Conservation (phyloP, 352 stramenopile genomes). For the Pythium brachiatum region DNA sequence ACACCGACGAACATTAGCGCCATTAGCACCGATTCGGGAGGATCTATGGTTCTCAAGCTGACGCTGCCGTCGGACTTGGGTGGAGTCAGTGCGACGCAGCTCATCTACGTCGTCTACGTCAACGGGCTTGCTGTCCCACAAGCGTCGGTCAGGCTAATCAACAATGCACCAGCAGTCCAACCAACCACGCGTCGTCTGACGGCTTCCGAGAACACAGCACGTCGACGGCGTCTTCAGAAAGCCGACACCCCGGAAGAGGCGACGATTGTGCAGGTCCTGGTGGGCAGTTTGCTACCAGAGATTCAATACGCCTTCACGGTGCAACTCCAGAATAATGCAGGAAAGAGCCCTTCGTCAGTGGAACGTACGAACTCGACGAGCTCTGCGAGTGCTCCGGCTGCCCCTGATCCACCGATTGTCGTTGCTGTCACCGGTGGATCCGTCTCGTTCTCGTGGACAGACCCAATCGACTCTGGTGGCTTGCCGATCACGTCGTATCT, state of each 20-base stretch:
- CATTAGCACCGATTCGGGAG: slow-evolving; percentile 30
- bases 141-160: not conserved
- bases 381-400: slow-evolving; percentile 25
- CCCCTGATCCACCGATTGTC: slow-evolving; percentile 26
- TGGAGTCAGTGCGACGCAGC: slow-evolving; percentile 24
- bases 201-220: not conserved
- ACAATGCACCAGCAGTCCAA: not conserved
- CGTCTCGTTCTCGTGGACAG: slow-evolving; percentile 35
- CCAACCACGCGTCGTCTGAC: not conserved
- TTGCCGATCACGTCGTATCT: slow-evolving; percentile 40
- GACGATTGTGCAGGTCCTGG: slow-evolving; percentile 2
- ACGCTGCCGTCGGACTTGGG: slow-evolving; percentile 40
- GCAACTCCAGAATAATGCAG: slow-evolving; percentile 31
- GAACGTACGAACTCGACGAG: slow-evolving; percentile 16
- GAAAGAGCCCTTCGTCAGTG: slow-evolving; percentile 26
- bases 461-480: slow-evolving; percentile 53
- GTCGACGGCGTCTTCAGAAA: slow-evolving; percentile 2
- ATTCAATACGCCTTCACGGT: slow-evolving; percentile 47
- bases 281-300: slow-evolving; percentile 40
- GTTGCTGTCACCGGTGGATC: slow-evolving; percentile 37
- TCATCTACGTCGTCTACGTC: slow-evolving; percentile 43
- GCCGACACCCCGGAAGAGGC: not conserved
- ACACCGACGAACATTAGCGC: slow-evolving; percentile 28
- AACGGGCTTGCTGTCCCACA: slow-evolving; percentile 33
- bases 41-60: slow-evolving; percentile 35